A percentile compares a stretch with the other conserved stretches of the same genome.
Evolutionary conservation across 2,329 filamentous ascomycete genomes (phyloP).

Genomic region (Sphaerulina vaccinii): DNA sequence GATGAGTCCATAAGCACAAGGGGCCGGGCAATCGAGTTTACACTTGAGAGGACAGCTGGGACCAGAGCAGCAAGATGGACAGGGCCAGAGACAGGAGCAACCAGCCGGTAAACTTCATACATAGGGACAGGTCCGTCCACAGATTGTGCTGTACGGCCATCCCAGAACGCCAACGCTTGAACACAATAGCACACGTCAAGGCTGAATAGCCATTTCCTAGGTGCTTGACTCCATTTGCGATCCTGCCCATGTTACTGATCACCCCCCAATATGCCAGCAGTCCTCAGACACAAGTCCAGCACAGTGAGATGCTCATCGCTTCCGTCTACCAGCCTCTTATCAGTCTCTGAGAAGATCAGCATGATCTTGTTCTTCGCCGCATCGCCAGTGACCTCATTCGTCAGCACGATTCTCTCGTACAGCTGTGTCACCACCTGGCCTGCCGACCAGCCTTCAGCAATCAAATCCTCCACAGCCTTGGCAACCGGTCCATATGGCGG

Average conservation of each 20-base stretch:
- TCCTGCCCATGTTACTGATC: constrained; percentile 13
- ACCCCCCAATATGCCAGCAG: constrained; percentile 41
- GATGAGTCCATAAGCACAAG: too few relatives aligned
- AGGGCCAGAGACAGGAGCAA: too few relatives aligned
- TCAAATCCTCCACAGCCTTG: constrained; percentile 80
- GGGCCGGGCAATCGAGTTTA: too few relatives aligned
- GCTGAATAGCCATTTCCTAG: neutral
- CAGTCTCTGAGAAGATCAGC: constrained; percentile 84
- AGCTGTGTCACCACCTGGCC: constrained; percentile 82
- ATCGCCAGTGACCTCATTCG: constrained; percentile 80
- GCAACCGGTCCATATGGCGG: constrained; percentile 67
- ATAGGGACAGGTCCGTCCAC: too few relatives aligned
- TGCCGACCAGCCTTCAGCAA: constrained; percentile 96
- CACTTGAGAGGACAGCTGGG: too few relatives aligned
- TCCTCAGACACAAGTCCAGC: constrained; percentile 77
- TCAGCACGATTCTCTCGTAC: constrained; percentile 73
- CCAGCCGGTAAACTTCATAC: too few relatives aligned
- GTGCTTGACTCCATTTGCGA: too few relatives aligned
- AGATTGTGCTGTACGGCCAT: neutral
- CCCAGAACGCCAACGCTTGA: neutral
- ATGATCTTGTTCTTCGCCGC: constrained; percentile 88
- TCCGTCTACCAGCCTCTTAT: constrained; percentile 91
- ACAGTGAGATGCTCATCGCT: constrained; percentile 93
- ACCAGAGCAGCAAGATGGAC: too few relatives aligned
- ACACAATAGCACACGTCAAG: neutral